Evolutionary conservation across 1,139 yeast genomes (phyloP), one percentile per base, ranked within the genome.

Genomic region (Blastobotrys arbuscula): DNA sequence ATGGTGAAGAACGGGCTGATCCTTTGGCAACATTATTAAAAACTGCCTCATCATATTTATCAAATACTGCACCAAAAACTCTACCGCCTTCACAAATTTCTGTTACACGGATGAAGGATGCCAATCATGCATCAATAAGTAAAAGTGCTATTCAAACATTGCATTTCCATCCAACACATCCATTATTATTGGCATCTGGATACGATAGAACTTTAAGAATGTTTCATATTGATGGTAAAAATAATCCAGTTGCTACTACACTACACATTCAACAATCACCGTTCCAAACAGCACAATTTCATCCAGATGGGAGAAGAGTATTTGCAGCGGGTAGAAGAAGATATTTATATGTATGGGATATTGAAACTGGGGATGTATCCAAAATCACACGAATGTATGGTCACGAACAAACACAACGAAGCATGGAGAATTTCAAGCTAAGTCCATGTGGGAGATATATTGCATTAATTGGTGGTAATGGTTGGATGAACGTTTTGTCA

Each of bases 271-370:
- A 82, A 51, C 82, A 85, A 56, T 77, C 88, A 8, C 97, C 98
- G 1, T 77, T 94, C 47, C 84, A 82, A 58, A 76, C 84, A 0
- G 90, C 95, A 39, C 69, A 72, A 52, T 88, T 87, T 65, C 79
- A 79, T 47, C 65, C 72, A 3, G 72, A 71, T 54, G 79, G 77
- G 55, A 73, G 72, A 50, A 74, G 78, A 56, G 79, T 92, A 2
- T 83, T 79, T 63, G 88, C 95, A 1, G 96, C 86, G 52, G 98
- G 98, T 52, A 80, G 97, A 70, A 81, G 98, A 70, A 77, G 87
- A 52, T 90, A 84, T 64, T 82, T 92, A 86, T 87, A 85, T 67
- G 81, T 88, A 49, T 90, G 97, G 96, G 92, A 89, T 65, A 73
- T 92, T 49, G 77, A 78, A 47, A 72, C 76, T 12, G 89, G 90